Evolutionary conservation across 2,329 filamentous ascomycete genomes (phyloP), one percentile per base, ranked within the genome.

Genomic region (Phyllosticta ampelicida): DNA sequence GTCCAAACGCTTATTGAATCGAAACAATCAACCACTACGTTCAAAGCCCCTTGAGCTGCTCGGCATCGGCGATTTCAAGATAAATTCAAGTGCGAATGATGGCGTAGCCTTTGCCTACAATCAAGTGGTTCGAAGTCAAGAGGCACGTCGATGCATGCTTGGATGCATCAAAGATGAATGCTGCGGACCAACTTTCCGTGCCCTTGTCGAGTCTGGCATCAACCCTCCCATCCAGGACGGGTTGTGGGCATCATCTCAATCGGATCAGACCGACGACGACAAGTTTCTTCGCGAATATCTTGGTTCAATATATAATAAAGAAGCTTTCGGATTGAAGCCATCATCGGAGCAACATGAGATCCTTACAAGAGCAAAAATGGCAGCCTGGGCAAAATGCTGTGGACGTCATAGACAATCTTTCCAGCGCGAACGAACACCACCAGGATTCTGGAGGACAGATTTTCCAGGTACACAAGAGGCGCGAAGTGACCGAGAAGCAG

Each of bases 401-500:
- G 90, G 90, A 5, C 89, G 80, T 68, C 91, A 96, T 71, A 80
- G 87, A 58, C 82, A 92, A 64, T 79, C 84, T 26, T 90, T 86
- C 70, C 81, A 85, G 60, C 81, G 90, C 54, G 79, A 82, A 62
- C 78, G 75, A 51, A 89, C 87, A 9, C 91, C 94, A 11, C 89
- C 90, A 1, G 91, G 90, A 0, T 97, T 89, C 69, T 99, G 94
- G 94, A 80, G 89, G 56, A 81, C 86, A 1, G 92, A 95, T 64
- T 95, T 99, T 69, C 91, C 92, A 1, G 84, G 77, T 23, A 96
- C 94, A 1, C 94, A 97, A 69, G 89, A 96, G 71, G 73, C 85
- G 26, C 76, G 82, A 63, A 75, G 78, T 55, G 83, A 92, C 65
- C 81, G 81, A 59, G 78, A 80, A 60, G 83, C 85, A 67, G 87